phyloP scores from a whole-genome alignment of 169 alveolate genomes.

The Cryptosporidium parvum region DNA sequence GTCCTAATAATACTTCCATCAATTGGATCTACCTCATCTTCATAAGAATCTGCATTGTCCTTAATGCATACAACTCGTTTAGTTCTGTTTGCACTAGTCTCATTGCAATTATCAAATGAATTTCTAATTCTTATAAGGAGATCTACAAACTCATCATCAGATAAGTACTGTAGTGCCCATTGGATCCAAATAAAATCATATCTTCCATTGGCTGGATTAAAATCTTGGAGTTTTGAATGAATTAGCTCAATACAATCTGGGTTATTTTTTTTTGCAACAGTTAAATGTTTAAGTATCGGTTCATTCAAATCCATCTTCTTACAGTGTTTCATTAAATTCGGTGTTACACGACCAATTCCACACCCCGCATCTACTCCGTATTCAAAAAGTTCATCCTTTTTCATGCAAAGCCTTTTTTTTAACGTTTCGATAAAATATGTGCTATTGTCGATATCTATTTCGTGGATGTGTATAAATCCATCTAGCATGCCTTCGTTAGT shows the following conservation, averaged over 20 bases:
- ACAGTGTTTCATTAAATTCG: slow-evolving; percentile 31
- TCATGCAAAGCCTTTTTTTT: slow-evolving; percentile 8
- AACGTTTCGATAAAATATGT: slow-evolving; percentile 24
- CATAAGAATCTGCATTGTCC: slow-evolving; percentile 42
- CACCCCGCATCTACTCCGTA: slow-evolving; percentile 73
- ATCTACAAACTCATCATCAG: slow-evolving; percentile 60
- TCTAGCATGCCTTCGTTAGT: slow-evolving; percentile 70
- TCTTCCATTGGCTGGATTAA: slow-evolving; percentile 34
- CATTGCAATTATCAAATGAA: not conserved
- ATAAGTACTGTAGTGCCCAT: slow-evolving; percentile 53
- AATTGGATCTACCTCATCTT: slow-evolving; percentile 48
- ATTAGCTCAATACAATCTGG: slow-evolving; percentile 8
- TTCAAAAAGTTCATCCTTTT: slow-evolving; percentile 15
- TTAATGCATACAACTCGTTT: slow-evolving; percentile 55
- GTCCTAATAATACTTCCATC: slow-evolving; percentile 56
- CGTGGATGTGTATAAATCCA: slow-evolving; percentile 68
- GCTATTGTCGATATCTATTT: slow-evolving; percentile 56
- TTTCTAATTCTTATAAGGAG: slow-evolving; percentile 39
- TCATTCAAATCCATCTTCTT: slow-evolving; percentile 51
- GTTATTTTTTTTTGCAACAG: slow-evolving; percentile 35
- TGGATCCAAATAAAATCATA: slow-evolving; percentile 75
- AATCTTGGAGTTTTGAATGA: slow-evolving; percentile 39
- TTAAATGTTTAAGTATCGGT: slow-evolving; percentile 30
- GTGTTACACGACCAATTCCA: slow-evolving; percentile 75
- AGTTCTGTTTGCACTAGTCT: not conserved